These are phyloP conservation scores for Nadsonia starkeyi-henricii DNA, from an alignment of 1,139 yeast genomes.

Conservation along the genomic window DNA sequence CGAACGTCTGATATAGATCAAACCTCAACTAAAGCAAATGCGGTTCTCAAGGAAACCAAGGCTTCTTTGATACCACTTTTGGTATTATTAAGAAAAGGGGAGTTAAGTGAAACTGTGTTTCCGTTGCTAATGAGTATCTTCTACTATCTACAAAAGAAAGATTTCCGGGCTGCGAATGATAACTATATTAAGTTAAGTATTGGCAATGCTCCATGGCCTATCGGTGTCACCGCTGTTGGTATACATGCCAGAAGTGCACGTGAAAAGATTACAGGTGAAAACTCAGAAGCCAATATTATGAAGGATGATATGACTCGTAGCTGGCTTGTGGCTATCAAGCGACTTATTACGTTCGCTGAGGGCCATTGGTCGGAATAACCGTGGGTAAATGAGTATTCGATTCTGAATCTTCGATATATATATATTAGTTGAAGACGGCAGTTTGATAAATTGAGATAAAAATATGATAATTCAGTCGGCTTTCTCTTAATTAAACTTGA, in stretches of 20 bases:
- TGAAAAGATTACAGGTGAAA: conserved; percentile 24
- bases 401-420: too few relatives aligned
- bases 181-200: conserved; percentile 64
- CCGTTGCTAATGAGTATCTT: conserved; percentile 48
- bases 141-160: conserved; percentile 41
- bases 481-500: too few relatives aligned
- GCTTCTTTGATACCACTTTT: conserved; percentile 46
- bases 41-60: conserved; percentile 41
- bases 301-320: conserved; percentile 58
- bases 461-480: too few relatives aligned
- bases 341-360: conserved; percentile 49
- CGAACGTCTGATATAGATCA: conserved; percentile 6
- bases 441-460: too few relatives aligned
- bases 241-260: conserved; percentile 63
- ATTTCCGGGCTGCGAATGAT: conserved; percentile 48
- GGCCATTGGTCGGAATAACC: conserved; percentile 9
- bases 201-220: conserved; percentile 90
- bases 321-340: conserved; percentile 65
- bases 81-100: conserved; percentile 38
- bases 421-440: too few relatives aligned
- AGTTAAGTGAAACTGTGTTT: conserved; percentile 33
- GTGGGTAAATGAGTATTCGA: too few relatives aligned
- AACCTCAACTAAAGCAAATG: conserved; percentile 12
- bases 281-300: conserved; percentile 51
- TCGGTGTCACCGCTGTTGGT: conserved; percentile 69